Conservation (phyloP, 2,329 filamentous ascomycete species). For the Beauveria brongniartii region DNA sequence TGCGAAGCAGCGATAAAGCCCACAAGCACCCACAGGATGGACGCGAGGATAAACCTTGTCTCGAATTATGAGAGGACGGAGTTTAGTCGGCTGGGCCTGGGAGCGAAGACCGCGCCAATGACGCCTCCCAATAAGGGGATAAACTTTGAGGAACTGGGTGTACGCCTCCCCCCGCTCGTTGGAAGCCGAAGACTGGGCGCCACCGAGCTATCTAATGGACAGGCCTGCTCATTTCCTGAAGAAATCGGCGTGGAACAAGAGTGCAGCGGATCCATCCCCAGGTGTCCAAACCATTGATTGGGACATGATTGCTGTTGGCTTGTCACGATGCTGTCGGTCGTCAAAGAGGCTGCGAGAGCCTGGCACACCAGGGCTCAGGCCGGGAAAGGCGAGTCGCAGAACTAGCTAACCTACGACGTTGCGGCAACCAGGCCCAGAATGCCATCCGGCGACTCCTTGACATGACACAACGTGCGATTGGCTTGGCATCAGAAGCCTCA, state of each 20-base stretch:
- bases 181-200: not conserved
- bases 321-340: not conserved
- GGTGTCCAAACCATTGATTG: not conserved
- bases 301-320: not conserved
- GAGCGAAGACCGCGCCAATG: constrained; percentile 1
- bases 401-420: not conserved
- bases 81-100: not conserved
- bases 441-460: not conserved
- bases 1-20: not conserved
- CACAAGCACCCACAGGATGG: not conserved
- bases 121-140: not conserved
- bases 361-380: not conserved
- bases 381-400: not conserved
- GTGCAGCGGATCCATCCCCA: not conserved
- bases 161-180: not conserved
- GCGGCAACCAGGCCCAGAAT: not conserved
- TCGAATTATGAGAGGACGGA: not conserved
- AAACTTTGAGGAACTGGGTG: not conserved
- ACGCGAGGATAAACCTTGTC: constrained; percentile 4
- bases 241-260: not conserved
- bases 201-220: not conserved
- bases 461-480: not conserved
- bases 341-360: not conserved
- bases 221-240: constrained; percentile 4
- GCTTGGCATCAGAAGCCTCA: not conserved